Evolutionary conservation across 2,329 filamentous ascomycete genomes (phyloP).

Genomic region (Aspergillus luchuensis): DNA sequence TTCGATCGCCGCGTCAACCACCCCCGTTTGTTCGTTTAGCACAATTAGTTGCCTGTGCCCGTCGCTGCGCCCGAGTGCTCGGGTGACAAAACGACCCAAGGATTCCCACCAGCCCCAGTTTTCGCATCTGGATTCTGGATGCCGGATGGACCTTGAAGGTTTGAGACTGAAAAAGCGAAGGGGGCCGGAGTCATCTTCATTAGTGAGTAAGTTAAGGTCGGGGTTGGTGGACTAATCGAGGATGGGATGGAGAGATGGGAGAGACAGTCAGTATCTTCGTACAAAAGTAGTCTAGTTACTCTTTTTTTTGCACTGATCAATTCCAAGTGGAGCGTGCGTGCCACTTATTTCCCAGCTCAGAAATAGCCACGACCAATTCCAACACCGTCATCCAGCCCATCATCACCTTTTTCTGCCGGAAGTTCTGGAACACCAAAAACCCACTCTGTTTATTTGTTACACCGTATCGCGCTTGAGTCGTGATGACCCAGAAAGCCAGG

Average conservation of each 20-base stretch:
- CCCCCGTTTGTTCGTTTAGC: constrained; percentile 12
- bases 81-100: constrained; percentile 19
- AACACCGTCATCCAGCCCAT: too few relatives aligned
- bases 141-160: constrained; percentile 6
- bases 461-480: constrained; percentile 8
- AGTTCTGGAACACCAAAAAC: constrained; percentile 19
- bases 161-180: constrained; percentile 1
- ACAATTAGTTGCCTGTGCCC: constrained; percentile 9
- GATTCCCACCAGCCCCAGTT: constrained; percentile 15
- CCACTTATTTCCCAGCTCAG: constrained; percentile 6
- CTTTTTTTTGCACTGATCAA: neutral
- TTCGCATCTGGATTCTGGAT: constrained; percentile 5
- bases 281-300: too few relatives aligned
- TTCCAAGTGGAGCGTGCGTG: neutral
- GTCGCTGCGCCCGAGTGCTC: constrained; percentile 14
- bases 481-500: constrained; percentile 13
- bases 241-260: neutral
- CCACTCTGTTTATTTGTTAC: constrained; percentile 16
- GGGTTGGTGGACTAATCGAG: neutral
- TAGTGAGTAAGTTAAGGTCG: neutral
- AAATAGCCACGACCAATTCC: neutral
- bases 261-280: neutral
- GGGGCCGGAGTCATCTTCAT: constrained; percentile 2
- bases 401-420: constrained; percentile 7
- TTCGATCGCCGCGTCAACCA: constrained; percentile 14